Evolutionary conservation across 441 rosid species (phyloP), one percentile per base, ranked within the genome.

Genomic region (Populus hybrid): DNA sequence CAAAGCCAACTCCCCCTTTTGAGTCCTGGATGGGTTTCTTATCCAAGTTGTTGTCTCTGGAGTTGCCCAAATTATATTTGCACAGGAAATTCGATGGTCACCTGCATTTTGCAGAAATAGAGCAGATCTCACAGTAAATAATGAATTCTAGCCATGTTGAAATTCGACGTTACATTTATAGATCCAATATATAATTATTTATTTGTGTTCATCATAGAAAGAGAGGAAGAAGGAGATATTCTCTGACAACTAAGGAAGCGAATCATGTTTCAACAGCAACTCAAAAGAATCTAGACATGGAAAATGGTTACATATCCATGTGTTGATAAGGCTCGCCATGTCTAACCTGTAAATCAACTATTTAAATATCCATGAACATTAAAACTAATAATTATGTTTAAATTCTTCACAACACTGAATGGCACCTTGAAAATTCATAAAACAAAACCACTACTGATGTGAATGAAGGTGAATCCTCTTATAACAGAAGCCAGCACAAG

Each of bases 1-100:
- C 82, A 96, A 71, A 26, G 92, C 98, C 84, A 91, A 77, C 85
- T 90, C 98, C 75, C 97, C 97, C 78, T 85, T 85, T 78, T 76
- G 88, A 46, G 67, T 81, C 74, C 78, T 85, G 79, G 84, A 83
- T 59, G 88, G 87, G 77, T 82, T 92, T 79, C 90, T 87, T 78
- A 91, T 88, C 97, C 99, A 90, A 50, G 91, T 84, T 5, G 89
- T 83, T 69, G 89, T 80, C 66, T 91, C 94, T 10, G 94, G 89
- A 85, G 86, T 88, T 69, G 88, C 85, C 99, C 98, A 93, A 72
- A 80, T 83, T 67, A 96, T 91, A 68, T 88, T 93, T 78, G 90
- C 94, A 3, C 95, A 87, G 72, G 71, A 74, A 81, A 96, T 85
- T 72, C 97, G 91, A 82, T 86, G 90, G 78, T 96, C 98, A 81